A percentile compares a stretch with the other conserved stretches of the same genome.
Evolutionary conservation across 192 early-diverging fungal genomes (phyloP).

Genomic region (Entomortierella beljakovae): DNA sequence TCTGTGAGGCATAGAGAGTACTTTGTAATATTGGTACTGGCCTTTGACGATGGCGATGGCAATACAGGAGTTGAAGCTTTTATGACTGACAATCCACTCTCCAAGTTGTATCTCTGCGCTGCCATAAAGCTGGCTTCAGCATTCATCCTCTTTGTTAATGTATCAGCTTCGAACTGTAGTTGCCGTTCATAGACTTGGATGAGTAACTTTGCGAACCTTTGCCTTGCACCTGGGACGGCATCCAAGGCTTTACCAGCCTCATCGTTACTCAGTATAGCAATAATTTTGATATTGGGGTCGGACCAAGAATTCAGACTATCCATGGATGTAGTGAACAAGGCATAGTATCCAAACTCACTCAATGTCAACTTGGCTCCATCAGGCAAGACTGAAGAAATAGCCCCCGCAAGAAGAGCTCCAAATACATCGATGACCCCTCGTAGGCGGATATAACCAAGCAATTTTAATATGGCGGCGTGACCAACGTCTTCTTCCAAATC

Average conservation of each 20-base stretch:
- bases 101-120: neutral
- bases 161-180: constrained; percentile 28
- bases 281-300: constrained; percentile 33
- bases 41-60: constrained; percentile 2
- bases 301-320: constrained; percentile 41
- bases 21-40: constrained; percentile 14
- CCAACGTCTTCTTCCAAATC: constrained; percentile 32
- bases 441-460: constrained; percentile 25
- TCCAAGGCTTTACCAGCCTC: constrained; percentile 31
- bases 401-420: constrained; percentile 38
- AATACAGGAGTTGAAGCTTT: neutral
- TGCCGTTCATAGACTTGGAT: constrained; percentile 34
- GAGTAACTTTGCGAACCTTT: constrained; percentile 23
- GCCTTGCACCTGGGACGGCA: constrained; percentile 14
- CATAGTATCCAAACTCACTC: constrained; percentile 53
- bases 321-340: constrained; percentile 45
- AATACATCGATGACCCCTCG: constrained; percentile 46
- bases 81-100: neutral
- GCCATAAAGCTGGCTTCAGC: constrained; percentile 6
- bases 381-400: constrained; percentile 32
- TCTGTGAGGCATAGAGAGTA: constrained; percentile 42
- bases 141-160: constrained; percentile 9
- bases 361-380: constrained; percentile 33
- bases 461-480: constrained; percentile 29
- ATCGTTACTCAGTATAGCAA: constrained; percentile 40